Evolutionary conservation across 176 grass and related monocot genomes (phyloP).

Genomic region (Juncus effusus): DNA sequence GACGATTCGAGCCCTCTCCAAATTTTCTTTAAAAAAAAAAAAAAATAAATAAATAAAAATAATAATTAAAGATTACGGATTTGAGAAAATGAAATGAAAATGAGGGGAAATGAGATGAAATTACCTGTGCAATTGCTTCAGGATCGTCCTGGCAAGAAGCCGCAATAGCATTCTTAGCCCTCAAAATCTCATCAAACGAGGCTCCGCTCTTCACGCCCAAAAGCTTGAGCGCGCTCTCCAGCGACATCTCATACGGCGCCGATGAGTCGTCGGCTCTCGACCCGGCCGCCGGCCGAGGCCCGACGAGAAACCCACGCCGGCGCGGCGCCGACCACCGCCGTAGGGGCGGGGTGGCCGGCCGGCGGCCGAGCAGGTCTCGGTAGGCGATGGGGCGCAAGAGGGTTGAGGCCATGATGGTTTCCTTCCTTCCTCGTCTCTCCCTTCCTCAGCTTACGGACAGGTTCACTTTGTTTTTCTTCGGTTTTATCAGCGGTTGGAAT

Average conservation of each 20-base stretch:
- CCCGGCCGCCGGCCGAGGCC: conserved; percentile 24
- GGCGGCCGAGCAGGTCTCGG: background rate
- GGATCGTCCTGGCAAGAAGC: conserved; percentile 83
- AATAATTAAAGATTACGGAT: background rate
- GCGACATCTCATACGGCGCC: conserved; percentile 74
- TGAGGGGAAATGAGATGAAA: conserved; percentile 4
- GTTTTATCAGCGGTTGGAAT: no score
- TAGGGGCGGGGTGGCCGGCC: conserved; percentile 2
- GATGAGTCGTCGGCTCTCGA: conserved; percentile 70
- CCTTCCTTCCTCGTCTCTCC: conserved; percentile 14
- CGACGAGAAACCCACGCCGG: conserved; percentile 24
- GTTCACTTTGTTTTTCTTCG: no score
- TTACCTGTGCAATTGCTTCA: conserved; percentile 72
- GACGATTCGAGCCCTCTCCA: no score
- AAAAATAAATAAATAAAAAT: background rate
- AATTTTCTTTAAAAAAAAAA: no score
- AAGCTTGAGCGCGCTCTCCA: conserved; percentile 81
- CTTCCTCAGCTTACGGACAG: background rate
- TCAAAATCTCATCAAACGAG: conserved; percentile 89
- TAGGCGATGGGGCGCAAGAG: conserved; percentile 24
- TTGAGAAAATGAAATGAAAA: no score
- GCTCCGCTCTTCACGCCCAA: conserved; percentile 62
- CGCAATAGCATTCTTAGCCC: conserved; percentile 77
- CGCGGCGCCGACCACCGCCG: conserved; percentile 18
- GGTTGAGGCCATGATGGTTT: conserved; percentile 58